Conservation (phyloP, 164 flowering plant species). For the Chloranthus sessilifolius region DNA sequence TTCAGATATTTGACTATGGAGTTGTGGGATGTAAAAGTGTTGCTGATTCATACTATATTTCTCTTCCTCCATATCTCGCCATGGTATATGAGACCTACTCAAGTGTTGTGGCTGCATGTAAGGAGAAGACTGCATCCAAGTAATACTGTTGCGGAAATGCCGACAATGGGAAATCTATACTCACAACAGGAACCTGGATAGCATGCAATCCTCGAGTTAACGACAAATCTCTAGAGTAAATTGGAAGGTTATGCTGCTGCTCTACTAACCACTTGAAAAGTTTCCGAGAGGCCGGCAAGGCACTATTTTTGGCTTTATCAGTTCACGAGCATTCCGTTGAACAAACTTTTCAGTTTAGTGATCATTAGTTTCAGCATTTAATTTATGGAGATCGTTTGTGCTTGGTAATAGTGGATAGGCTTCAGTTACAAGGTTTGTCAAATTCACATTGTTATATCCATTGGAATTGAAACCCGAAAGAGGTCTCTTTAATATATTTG, state of each 20-base stretch:
- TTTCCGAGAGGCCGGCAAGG: no score
- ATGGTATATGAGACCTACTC: slow-evolving; percentile 27
- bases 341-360: slow-evolving; percentile 13
- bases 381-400: slow-evolving; percentile 15
- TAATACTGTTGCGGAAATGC: slow-evolving; percentile 38
- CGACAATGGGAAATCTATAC: slow-evolving; percentile 27
- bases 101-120: slow-evolving; percentile 33
- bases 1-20: slow-evolving; percentile 25
- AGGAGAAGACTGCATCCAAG: slow-evolving; percentile 31
- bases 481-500: slow-evolving; percentile 17
- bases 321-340: slow-evolving; percentile 12
- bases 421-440: slow-evolving; percentile 11
- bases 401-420: slow-evolving; percentile 4
- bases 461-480: slow-evolving; percentile 18
- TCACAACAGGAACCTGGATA: slow-evolving; percentile 28
- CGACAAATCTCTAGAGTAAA: no score
- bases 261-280: slow-evolving; percentile 13
- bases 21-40: slow-evolving; percentile 37
- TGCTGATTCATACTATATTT: slow-evolving; percentile 39
- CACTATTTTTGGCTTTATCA: no score
- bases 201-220: slow-evolving; percentile 23
- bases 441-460: slow-evolving; percentile 12
- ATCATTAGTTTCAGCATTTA: slow-evolving; percentile 16
- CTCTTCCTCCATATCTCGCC: slow-evolving; percentile 39
- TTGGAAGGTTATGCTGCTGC: slow-evolving; percentile 12